Evolutionary conservation across 306 rosid species (phyloP), one percentile per base, ranked within the genome.

Genomic region (Sicyos baderoa): DNA sequence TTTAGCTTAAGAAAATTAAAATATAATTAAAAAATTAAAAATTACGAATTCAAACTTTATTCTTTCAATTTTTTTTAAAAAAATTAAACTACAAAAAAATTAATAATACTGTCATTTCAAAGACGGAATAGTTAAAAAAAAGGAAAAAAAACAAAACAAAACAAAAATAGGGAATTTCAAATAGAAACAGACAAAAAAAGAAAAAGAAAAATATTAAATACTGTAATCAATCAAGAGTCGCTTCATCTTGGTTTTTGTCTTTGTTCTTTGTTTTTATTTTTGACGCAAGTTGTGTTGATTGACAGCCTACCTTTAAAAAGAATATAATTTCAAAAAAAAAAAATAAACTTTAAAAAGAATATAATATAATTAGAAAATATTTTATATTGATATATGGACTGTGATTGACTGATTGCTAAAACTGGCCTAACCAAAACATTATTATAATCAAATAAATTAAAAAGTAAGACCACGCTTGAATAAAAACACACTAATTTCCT

Each of bases 401-500:
- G 16, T 40, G 0, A 64, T 64, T 44, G 70, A 53, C 25, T 40
- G 0, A 64, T 64, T 44, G 70, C 70, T 44, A 64, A 42, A 64
- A 18, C 17, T 21, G 16, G 44, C 58, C 53, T 29, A 21, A 47
- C 32, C 42, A 14, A 44, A 21, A 37, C 32, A 62, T 44, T 62
- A 66, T 37, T 13, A 58, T 23, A 54, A 50, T 49, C 44, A 79
- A 75, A 40, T 69, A 0, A 64, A 56, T 68, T 48, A 64, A 60
- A 71, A 72, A 70, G 68, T 76, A 72, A 78, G 1, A 0, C 22
- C 47, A 60, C 32, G 47, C 15, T 18, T 19, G 14, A 62, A 72
- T 73, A 55, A 74, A 75, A 1, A 3, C 0, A 54, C 2, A n/a
- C n/a, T n/a, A n/a, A n/a, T n/a, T n/a, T n/a, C n/a, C n/a, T n/a